These are phyloP conservation scores for Rhizoclosmatium sp. DNA, from an alignment of 192 early-diverging fungal species.

Conservation along the genomic window DNA sequence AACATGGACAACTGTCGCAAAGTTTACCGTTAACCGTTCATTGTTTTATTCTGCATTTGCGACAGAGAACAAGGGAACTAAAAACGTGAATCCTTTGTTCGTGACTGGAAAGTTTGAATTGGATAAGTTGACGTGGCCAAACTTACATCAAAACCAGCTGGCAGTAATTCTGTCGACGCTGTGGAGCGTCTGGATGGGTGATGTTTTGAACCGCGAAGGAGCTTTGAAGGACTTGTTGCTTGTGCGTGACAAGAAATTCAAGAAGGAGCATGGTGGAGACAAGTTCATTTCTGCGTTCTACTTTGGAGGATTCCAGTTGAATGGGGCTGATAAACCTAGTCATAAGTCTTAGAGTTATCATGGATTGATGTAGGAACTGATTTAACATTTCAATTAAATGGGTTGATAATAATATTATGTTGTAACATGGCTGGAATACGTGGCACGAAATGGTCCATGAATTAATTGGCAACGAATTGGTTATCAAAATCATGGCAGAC, in stretches of 20 bases:
- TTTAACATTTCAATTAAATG: too few relatives aligned
- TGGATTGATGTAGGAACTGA: too few relatives aligned
- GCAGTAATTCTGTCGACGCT: not conserved
- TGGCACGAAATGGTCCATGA: too few relatives aligned
- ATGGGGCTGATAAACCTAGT: too few relatives aligned
- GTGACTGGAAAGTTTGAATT: not conserved
- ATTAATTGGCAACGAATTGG: too few relatives aligned
- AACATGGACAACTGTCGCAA: not conserved
- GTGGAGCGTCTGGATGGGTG: not conserved
- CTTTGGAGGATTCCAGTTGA: too few relatives aligned
- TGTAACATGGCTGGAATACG: too few relatives aligned
- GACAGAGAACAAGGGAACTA: not conserved
- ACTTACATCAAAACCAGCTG: not conserved
- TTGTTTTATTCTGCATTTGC: not conserved
- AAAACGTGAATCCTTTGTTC: not conserved
- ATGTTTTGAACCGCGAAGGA: not conserved
- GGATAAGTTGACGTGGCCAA: not conserved
- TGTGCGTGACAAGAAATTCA: not conserved
- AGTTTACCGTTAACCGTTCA: not conserved
- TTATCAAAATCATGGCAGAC: too few relatives aligned
- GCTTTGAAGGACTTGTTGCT: not conserved
- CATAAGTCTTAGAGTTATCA: too few relatives aligned
- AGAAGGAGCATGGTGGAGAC: conserved; percentile 59
- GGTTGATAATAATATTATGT: too few relatives aligned
- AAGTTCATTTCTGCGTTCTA: conserved; percentile 95